Conservation (phyloP, 2,329 filamentous ascomycete species). For the Apiospora pterosperma region DNA sequence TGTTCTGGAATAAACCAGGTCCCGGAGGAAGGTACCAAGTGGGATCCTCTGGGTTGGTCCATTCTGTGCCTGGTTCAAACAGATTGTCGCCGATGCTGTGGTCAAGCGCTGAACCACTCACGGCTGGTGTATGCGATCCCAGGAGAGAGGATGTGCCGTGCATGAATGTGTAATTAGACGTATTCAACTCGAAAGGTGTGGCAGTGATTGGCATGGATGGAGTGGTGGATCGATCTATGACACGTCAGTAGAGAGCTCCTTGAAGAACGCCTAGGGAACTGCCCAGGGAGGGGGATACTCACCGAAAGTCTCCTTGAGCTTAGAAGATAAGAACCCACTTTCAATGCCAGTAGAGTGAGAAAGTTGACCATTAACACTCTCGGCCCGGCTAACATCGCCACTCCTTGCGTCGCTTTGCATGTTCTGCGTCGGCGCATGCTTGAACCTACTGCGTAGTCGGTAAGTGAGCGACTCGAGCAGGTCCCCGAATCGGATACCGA, state of each 20-base stretch:
- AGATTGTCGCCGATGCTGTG: conserved; percentile 35
- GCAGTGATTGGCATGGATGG: conserved; percentile 55
- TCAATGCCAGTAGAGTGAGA: conserved; percentile 24
- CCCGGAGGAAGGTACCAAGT: conserved; percentile 67
- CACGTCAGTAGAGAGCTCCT: conserved; percentile 8
- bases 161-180: conserved; percentile 52
- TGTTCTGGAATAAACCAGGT: conserved; percentile 62
- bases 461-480: conserved; percentile 76
- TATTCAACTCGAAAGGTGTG: conserved; percentile 57
- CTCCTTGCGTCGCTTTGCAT: conserved; percentile 38
- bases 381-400: conserved; percentile 24
- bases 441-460: conserved; percentile 71
- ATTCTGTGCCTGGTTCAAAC: conserved; percentile 45
- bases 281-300: conserved; percentile 10
- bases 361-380: conserved; percentile 22
- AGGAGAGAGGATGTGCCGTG: conserved; percentile 43
- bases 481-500: conserved; percentile 81
- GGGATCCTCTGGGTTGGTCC: conserved; percentile 53
- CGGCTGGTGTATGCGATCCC: conserved; percentile 43
- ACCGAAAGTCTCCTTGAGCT: conserved; percentile 26
- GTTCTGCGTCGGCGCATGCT: conserved; percentile 53
- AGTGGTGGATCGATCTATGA: conserved; percentile 34
- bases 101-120: conserved; percentile 25
- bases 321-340: conserved; percentile 20
- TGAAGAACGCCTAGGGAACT: not conserved